Evolutionary conservation across 495 filamentous ascomycete species (phyloP), one percentile per base, ranked within the genome.

Genomic region (Apodospora peruviana): DNA sequence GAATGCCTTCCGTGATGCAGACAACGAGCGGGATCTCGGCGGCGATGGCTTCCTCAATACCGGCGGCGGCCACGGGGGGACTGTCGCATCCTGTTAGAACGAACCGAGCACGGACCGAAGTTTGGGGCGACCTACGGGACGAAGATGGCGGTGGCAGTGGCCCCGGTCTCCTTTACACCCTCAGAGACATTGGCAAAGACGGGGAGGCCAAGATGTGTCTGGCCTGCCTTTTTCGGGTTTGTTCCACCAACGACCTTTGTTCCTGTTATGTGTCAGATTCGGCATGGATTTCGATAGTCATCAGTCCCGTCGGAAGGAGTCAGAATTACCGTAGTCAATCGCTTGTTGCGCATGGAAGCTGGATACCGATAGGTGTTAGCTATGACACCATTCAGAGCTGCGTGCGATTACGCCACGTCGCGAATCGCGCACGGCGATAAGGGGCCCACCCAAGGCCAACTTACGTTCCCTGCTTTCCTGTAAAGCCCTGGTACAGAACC

Each of bases 271-370:
- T n/a, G n/a, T n/a, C n/a, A n/a, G 12, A 49, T 7, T 37, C 17
- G 19, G 40, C 17, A 45, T 46, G 20, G 27, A 46, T 45, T 62
- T 54, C 51, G 53, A 55, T 41, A 24, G 27, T n/a, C n/a, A n/a
- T n/a, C n/a, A n/a, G n/a, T n/a, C n/a, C n/a, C n/a, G n/a, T n/a
- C n/a, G n/a, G n/a, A n/a, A n/a, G n/a, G n/a, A n/a, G n/a, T n/a
- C n/a, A n/a, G 27, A 43, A 46, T 61, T 87, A 95, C 91, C 91
- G 68, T 96, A 96, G 62, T 91, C 93, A 66, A 99, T 99, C 41
- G 93, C 93, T 78, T 96, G 90, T 69, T 90, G 79, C 51, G 93
- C 94, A 66, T 98, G 93, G 78, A 99, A 99, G 50, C 91, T 97
- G 57, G 37, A 32, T 14, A 24, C 42, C 37, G 23, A 20, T 29